These are phyloP conservation scores for Cymbidium sinense DNA, from an alignment of 106 monocot genomes.

Conservation along the genomic window DNA sequence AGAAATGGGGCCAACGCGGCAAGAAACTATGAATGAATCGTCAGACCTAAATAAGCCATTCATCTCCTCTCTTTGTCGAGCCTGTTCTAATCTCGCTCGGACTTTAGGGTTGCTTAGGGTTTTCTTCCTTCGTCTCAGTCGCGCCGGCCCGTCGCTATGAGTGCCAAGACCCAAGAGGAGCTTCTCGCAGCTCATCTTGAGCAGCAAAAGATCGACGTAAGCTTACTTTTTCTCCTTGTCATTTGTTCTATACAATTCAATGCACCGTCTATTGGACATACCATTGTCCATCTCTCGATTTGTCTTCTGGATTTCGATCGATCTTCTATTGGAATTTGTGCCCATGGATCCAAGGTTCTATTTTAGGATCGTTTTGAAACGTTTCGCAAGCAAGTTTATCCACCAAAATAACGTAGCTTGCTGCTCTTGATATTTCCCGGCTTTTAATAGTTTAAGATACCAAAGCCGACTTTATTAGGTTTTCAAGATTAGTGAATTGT, in stretches of 20 bases:
- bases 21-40: background rate
- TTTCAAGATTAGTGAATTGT: background rate
- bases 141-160: slow-evolving; percentile 25
- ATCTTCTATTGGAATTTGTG: background rate
- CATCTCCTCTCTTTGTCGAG: background rate
- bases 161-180: slow-evolving; percentile 59
- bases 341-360: background rate
- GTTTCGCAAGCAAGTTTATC: background rate
- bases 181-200: slow-evolving; percentile 71
- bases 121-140: slow-evolving; percentile 6
- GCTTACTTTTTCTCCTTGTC: background rate
- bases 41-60: background rate
- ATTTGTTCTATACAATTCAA: background rate
- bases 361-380: too few relatives aligned
- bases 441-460: background rate
- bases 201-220: slow-evolving; percentile 75
- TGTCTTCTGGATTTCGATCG: background rate
- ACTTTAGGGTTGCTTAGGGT: slow-evolving; percentile 16
- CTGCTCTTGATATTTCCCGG: background rate
- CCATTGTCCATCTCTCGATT: background rate
- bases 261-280: background rate
- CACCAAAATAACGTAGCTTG: background rate
- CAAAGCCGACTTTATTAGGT: background rate
- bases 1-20: background rate
- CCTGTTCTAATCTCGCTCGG: background rate